Evolutionary conservation across 192 early-diverging fungal species (phyloP), one percentile per base, ranked within the genome.

Genomic region (Physocladia obscura): DNA sequence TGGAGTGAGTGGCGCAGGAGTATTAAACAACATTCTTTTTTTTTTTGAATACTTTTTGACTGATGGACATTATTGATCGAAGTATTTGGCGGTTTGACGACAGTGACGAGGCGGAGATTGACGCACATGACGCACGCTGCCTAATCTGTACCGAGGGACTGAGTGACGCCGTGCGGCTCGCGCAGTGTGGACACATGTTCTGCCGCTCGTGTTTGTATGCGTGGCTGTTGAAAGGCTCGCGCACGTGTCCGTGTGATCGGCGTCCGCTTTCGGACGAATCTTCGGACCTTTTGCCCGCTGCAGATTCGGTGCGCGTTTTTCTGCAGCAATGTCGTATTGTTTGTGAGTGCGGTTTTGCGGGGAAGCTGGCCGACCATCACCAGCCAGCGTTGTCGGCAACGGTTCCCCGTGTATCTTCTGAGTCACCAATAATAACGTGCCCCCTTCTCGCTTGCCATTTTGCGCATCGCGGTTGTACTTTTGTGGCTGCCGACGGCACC

Each of bases 161-260:
- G 49, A 52, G 24, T n/a, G 47, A 50, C 5, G 27, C 63, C 1
- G 63, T 52, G 6, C 8, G 13, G 29, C 11, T 67, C 26, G 29
- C 3, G 1, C 39, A 8, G 21, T 67, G 63, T 31, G 63, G 63
- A 11, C 63, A 67, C 63, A 13, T 17, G 15, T 67, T 67, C 63
- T 67, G 63, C 49, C 27, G 27, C 13, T 52, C 49, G 19, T 67
- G 63, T 52, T 30, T 67, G 19, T 8, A 11, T 3, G 63, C 49
- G 26, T 67, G 63, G 63, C 13, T 52, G 32, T 47, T 6, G 17
- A 48, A 55, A n/a, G 31, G 57, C 21, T 31, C 31, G 15, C 19
- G 13, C 27, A 52, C 63, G 63, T 67, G 63, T 52, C 63, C 63
- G 3, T n/a, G 35, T 17, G 63, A 67, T n/a, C 63, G 63, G 22